A percentile compares a stretch with the other conserved stretches of the same genome.
These are phyloP conservation scores for Globisporangium nunn DNA, from an alignment of 352 stramenopile genomes.

Conservation along the genomic window DNA sequence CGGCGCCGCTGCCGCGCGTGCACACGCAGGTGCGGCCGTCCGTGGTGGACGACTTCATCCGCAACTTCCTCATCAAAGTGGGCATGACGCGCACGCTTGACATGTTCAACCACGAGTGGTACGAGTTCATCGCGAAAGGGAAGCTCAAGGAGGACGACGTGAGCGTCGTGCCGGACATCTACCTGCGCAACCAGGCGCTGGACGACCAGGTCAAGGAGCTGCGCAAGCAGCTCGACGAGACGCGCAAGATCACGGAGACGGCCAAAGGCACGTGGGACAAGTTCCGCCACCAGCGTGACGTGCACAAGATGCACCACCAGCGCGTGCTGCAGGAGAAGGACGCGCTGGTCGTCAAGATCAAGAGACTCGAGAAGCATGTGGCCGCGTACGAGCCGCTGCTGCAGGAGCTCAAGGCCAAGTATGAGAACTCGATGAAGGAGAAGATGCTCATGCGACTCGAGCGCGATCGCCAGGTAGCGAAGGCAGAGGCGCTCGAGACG, in stretches of 20 bases:
- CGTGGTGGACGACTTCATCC: slow-evolving; percentile 93
- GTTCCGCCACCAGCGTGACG: slow-evolving; percentile 92
- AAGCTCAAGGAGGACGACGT: slow-evolving; percentile 88
- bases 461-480: slow-evolving; percentile 86
- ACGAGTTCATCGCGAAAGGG: slow-evolving; percentile 90
- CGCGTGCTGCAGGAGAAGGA: slow-evolving; percentile 94
- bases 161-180: slow-evolving; percentile 91
- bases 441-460: slow-evolving; percentile 96
- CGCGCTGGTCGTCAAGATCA: slow-evolving; percentile 87
- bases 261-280: slow-evolving; percentile 93
- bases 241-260: slow-evolving; percentile 83
- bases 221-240: slow-evolving; percentile 82
- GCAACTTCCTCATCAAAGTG: slow-evolving; percentile 94
- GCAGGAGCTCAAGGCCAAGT: slow-evolving; percentile 90
- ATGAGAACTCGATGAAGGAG: slow-evolving; percentile 94
- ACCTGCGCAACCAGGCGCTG: slow-evolving; percentile 89
- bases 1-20: slow-evolving; percentile 16
- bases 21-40: slow-evolving; percentile 76
- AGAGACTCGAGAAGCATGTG: slow-evolving; percentile 88
- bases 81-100: slow-evolving; percentile 88
- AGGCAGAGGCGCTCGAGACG: slow-evolving; percentile 82
- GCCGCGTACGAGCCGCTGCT: slow-evolving; percentile 90
- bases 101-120: slow-evolving; percentile 95
- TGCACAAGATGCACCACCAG: slow-evolving; percentile 95
- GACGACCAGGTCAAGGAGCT: slow-evolving; percentile 87